Conservation (phyloP, 2,329 filamentous ascomycete genomes). For the Chaetomiaceae sp. region DNA sequence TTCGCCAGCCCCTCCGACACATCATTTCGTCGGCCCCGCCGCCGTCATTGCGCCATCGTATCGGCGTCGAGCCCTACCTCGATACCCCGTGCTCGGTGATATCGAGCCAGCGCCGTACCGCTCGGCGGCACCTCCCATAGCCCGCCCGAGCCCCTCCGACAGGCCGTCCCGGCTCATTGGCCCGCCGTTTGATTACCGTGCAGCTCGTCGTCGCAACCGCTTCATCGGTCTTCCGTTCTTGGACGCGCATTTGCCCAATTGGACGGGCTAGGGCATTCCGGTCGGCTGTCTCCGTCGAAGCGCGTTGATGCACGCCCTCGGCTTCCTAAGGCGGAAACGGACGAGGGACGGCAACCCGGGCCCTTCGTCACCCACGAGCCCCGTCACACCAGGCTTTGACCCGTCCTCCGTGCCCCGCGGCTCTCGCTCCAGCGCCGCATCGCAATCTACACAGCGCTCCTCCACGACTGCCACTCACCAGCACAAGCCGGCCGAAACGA, state of each 20-base stretch:
- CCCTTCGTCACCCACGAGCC: constrained; percentile 60
- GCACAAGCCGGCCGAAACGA: constrained; percentile 30
- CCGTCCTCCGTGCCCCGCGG: constrained; percentile 36
- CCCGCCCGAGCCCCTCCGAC: background rate
- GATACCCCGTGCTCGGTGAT: background rate
- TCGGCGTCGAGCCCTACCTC: background rate
- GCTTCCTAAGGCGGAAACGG: constrained; percentile 97
- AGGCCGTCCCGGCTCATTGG: constrained; percentile 21
- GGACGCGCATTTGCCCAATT: constrained; percentile 19
- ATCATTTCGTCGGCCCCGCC: background rate
- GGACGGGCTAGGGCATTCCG: constrained; percentile 26
- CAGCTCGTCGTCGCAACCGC: constrained; percentile 18
- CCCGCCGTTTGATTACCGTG: constrained; percentile 24
- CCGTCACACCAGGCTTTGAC: constrained; percentile 35
- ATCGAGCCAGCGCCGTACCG: background rate
- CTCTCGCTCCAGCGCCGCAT: constrained; percentile 24
- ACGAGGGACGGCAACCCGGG: constrained; percentile 83
- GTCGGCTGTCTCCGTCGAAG: constrained; percentile 17
- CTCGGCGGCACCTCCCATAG: constrained; percentile 11
- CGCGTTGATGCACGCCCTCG: constrained; percentile 56
- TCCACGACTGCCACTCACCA: constrained; percentile 21
- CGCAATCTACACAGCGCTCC: constrained; percentile 8
- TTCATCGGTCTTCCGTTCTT: constrained; percentile 7
- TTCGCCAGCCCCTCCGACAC: background rate
- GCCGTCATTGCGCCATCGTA: background rate